These are phyloP conservation scores for Tetradesmus lagerheimii DNA, from an alignment of 139 green algal genomes.

Conservation along the genomic window DNA sequence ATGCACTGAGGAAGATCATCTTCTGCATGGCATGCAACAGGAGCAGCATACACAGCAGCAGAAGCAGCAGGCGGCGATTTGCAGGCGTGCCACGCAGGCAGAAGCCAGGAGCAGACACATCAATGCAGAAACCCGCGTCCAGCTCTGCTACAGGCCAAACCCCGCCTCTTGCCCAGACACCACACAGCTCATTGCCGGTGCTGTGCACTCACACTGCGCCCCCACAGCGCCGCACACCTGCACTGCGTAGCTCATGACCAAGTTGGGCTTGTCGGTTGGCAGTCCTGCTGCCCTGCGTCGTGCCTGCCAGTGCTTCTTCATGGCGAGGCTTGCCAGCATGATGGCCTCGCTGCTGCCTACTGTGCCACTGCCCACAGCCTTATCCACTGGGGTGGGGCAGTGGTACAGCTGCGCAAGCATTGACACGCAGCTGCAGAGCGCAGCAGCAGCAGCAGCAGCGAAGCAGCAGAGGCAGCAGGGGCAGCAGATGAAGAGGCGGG, in stretches of 20 bases:
- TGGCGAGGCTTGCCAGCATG: constrained; percentile 61
- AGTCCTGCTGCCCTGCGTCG: constrained; percentile 53
- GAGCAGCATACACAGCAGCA: too few relatives aligned
- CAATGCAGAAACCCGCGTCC: too few relatives aligned
- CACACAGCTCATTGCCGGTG: too few relatives aligned
- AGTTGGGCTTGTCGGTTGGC: constrained; percentile 70
- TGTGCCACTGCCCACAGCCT: not conserved
- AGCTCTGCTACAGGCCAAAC: too few relatives aligned
- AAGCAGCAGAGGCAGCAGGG: not conserved
- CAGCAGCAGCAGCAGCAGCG: not conserved
- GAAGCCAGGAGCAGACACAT: too few relatives aligned
- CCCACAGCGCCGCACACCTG: constrained; percentile 50
- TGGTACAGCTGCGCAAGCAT: constrained; percentile 42
- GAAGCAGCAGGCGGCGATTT: too few relatives aligned
- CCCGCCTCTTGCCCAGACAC: too few relatives aligned
- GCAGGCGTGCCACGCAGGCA: too few relatives aligned
- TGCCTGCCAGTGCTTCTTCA: constrained; percentile 78
- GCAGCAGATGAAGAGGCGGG: not conserved
- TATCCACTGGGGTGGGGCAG: not conserved
- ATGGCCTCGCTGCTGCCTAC: constrained; percentile 42
- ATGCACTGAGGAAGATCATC: too few relatives aligned
- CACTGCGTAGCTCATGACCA: constrained; percentile 67
- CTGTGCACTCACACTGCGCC: not conserved
- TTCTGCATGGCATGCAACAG: too few relatives aligned
- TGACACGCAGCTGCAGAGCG: constrained; percentile 19